Percentiles rank a stretch among this genome's conserved stretches.
phyloP scores from a whole-genome alignment of 176 grass and related monocot genomes.

The Carex cristatella region DNA sequence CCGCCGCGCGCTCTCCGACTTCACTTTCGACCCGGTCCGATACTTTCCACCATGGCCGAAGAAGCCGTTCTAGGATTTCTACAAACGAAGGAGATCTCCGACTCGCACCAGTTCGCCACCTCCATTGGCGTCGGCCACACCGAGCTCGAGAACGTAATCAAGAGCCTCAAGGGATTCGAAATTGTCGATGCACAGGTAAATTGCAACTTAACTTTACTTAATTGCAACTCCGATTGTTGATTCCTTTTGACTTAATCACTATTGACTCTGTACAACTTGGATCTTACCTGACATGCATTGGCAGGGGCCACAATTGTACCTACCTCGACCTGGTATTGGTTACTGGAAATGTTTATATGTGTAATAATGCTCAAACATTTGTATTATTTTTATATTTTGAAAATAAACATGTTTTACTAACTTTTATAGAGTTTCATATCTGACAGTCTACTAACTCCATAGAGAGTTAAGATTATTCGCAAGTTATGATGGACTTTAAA shows the following conservation, averaged over 20 bases:
- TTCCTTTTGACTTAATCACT: neutral
- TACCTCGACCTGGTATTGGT: neutral
- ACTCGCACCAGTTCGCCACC: constrained; percentile 64
- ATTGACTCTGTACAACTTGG: neutral
- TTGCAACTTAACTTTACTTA: neutral
- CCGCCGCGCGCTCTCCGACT: neutral
- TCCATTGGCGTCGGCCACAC: constrained; percentile 52
- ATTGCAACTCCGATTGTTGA: neutral
- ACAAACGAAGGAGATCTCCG: constrained; percentile 39
- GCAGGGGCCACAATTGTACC: neutral
- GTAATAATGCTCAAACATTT: neutral
- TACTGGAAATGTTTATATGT: neutral
- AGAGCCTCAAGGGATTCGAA: constrained; percentile 70
- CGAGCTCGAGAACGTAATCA: constrained; percentile 74
- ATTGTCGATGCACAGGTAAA: constrained; percentile 52
- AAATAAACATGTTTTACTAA: neutral
- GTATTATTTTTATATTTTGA: neutral
- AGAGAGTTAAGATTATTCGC: neutral
- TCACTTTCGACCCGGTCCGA: neutral
- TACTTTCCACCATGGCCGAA: constrained; percentile 39
- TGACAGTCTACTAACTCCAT: neutral
- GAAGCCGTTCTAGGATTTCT: constrained; percentile 51
- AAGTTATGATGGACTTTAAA: neutral
- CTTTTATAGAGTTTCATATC: neutral
- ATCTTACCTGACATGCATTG: neutral